A percentile compares a stretch with the other conserved stretches of the same genome.
phyloP scores from a whole-genome alignment of 306 rosid genomes.

The Styphnolobium japonicum region DNA sequence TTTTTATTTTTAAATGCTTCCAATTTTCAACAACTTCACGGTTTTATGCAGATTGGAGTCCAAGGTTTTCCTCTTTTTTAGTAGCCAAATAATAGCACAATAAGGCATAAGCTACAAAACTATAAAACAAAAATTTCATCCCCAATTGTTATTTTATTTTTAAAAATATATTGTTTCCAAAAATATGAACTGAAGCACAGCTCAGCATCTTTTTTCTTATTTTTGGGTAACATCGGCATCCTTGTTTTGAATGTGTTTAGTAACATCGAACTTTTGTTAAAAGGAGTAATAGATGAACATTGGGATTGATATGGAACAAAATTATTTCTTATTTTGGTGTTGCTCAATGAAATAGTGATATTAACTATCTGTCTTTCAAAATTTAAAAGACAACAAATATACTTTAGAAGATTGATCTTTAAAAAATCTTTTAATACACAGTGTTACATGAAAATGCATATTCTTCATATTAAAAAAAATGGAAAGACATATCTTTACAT shows the following conservation, averaged over 20 bases:
- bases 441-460: background rate
- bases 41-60: background rate
- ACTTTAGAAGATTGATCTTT: background rate
- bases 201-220: too few species aligned
- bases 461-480: too few species aligned
- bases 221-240: too few species aligned
- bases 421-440: background rate
- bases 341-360: background rate
- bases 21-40: background rate
- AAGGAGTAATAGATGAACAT: background rate
- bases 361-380: background rate
- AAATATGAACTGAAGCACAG: background rate
- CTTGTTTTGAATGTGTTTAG: background rate
- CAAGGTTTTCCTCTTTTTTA: background rate
- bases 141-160: too few species aligned
- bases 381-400: background rate
- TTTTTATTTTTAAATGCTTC: background rate
- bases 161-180: background rate
- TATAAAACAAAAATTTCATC: background rate
- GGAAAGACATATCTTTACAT: background rate
- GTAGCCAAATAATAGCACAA: background rate
- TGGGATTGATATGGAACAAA: background rate
- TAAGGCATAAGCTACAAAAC: too few species aligned
- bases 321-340: background rate
- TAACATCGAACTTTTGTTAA: background rate